A percentile compares a stretch with the other conserved stretches of the same genome.
These are phyloP conservation scores for Bacidia gigantensis DNA, from an alignment of 495 filamentous ascomycete genomes.

Conservation along the genomic window DNA sequence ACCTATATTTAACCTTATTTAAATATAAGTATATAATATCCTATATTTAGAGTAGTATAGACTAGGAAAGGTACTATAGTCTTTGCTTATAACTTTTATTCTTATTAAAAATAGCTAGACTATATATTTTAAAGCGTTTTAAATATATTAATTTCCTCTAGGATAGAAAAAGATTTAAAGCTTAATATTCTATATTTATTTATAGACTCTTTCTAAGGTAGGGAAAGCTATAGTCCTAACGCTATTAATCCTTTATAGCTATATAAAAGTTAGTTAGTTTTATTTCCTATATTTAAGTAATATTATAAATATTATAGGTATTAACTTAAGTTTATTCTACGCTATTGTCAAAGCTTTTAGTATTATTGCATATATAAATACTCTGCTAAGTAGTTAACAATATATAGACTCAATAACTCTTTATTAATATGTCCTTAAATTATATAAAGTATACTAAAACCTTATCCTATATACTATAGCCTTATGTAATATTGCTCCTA, in stretches of 20 bases:
- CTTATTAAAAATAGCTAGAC: background rate
- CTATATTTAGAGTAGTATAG: background rate
- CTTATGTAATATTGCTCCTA: background rate
- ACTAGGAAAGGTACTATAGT: background rate
- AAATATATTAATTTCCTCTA: constrained; percentile 1
- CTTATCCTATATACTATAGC: background rate
- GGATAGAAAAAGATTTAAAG: background rate
- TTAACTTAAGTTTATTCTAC: background rate
- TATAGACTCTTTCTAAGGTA: constrained; percentile 3
- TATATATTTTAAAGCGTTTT: constrained; percentile 8
- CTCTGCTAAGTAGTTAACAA: constrained; percentile 5
- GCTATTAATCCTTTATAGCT: constrained; percentile 1
- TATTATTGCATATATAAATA: constrained; percentile 9
- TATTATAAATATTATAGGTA: background rate
- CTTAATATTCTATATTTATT: constrained; percentile 5
- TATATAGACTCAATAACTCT: constrained; percentile 4
- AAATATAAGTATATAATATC: background rate
- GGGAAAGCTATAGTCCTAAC: background rate
- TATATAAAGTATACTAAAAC: background rate
- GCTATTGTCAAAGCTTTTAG: background rate
- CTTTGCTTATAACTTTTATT: constrained; percentile 1
- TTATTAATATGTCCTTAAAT: constrained; percentile 1
- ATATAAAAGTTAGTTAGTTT: constrained; percentile 4
- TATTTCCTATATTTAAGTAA: background rate
- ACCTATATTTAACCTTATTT: background rate